Evolutionary conservation across 2,329 filamentous ascomycete species (phyloP).

Genomic region (Cadophora gregata): DNA sequence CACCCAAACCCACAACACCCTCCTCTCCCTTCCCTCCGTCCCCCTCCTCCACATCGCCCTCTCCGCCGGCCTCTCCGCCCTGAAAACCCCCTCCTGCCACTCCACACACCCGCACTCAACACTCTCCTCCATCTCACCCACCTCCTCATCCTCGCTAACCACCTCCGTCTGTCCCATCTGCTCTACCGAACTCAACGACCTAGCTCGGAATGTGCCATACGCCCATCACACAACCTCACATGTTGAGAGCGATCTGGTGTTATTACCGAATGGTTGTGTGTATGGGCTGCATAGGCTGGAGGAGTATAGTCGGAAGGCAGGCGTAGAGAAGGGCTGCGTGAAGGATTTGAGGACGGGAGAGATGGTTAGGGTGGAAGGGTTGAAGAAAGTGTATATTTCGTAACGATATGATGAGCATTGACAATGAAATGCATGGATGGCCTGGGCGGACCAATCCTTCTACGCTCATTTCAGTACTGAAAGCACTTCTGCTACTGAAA

Average conservation of each 20-base stretch:
- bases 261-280: slow-evolving; percentile 86
- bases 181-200: slow-evolving; percentile 90
- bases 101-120: slow-evolving; percentile 48
- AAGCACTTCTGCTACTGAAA: too few species aligned
- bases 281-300: slow-evolving; percentile 79
- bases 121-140: slow-evolving; percentile 39
- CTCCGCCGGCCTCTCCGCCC: slow-evolving; percentile 86
- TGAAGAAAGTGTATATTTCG: slow-evolving; percentile 92
- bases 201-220: slow-evolving; percentile 88
- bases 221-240: slow-evolving; percentile 94
- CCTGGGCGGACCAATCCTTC: too few species aligned
- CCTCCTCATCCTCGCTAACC: slow-evolving; percentile 43
- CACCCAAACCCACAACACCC: slow-evolving; percentile 81
- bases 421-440: neutral
- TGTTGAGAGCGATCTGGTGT: slow-evolving; percentile 84
- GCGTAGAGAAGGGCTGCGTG: slow-evolving; percentile 68
- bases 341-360: slow-evolving; percentile 82
- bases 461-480: too few species aligned
- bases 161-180: slow-evolving; percentile 93
- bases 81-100: slow-evolving; percentile 96
- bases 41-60: slow-evolving; percentile 91
- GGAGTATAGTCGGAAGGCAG: slow-evolving; percentile 80
- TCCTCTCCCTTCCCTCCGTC: slow-evolving; percentile 80
- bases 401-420: slow-evolving; percentile 47
- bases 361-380: slow-evolving; percentile 62